Conservation (phyloP, 2,329 filamentous ascomycete species). For the Phialophora tarda region DNA sequence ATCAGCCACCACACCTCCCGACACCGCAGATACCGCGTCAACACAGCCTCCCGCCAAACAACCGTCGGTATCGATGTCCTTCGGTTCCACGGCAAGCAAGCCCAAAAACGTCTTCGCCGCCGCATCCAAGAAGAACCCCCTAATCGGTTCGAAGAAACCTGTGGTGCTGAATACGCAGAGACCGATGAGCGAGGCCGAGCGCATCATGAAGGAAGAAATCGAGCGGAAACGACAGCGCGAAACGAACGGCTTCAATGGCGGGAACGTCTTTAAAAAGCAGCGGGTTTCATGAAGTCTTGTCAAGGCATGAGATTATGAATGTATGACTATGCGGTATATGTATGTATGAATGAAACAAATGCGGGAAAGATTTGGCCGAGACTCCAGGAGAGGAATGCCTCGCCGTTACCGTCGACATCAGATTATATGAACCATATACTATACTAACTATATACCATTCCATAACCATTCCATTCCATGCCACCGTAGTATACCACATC, state of each 20-base stretch:
- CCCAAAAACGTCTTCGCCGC: conserved; percentile 76
- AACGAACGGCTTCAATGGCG: conserved; percentile 21
- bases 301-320: not conserved
- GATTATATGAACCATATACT: too few relatives aligned
- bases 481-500: too few relatives aligned
- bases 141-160: conserved; percentile 70
- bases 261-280: conserved; percentile 37
- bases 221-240: conserved; percentile 66
- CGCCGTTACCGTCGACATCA: too few relatives aligned
- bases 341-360: not conserved
- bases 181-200: conserved; percentile 80
- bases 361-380: not conserved
- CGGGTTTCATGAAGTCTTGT: conserved; percentile 24
- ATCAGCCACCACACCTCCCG: conserved; percentile 40
- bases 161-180: conserved; percentile 70
- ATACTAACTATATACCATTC: too few relatives aligned
- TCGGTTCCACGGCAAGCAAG: conserved; percentile 60
- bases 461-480: too few relatives aligned
- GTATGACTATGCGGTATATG: not conserved
- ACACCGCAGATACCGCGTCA: not conserved
- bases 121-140: conserved; percentile 68
- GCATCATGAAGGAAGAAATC: conserved; percentile 86
- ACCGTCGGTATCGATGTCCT: conserved; percentile 65
- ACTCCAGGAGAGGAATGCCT: too few relatives aligned
- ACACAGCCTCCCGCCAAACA: conserved; percentile 34